These are phyloP conservation scores for Beauveria medogensis DNA, from an alignment of 2,329 filamentous ascomycete species.

Conservation along the genomic window DNA sequence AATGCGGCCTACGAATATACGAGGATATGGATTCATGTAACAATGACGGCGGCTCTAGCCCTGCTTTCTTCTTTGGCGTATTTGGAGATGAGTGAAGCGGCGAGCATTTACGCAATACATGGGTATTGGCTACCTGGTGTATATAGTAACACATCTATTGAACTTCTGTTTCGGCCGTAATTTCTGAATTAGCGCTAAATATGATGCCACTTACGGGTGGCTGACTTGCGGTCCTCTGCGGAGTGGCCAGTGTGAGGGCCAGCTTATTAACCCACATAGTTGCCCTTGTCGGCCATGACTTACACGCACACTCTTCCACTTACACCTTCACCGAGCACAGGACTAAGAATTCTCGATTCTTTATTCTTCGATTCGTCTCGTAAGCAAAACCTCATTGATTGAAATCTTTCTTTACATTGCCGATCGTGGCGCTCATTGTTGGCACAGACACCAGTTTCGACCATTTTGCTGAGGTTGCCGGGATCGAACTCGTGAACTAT, in stretches of 20 bases:
- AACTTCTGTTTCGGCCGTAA: neutral
- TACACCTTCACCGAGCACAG: neutral
- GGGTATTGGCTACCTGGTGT: neutral
- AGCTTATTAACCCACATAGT: constrained; percentile 3
- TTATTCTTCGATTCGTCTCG: neutral
- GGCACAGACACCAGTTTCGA: no score
- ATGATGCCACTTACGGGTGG: neutral
- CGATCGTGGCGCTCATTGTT: no score
- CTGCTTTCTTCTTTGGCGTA: neutral
- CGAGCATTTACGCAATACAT: neutral
- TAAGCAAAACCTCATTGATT: no score
- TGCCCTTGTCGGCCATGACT: neutral
- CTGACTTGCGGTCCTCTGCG: neutral
- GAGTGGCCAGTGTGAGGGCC: neutral
- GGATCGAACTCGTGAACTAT: neutral
- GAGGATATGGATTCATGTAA: neutral
- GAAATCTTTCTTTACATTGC: no score
- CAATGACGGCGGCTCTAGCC: neutral
- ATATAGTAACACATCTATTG: neutral
- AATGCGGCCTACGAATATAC: no score
- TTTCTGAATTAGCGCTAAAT: neutral
- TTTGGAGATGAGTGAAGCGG: neutral
- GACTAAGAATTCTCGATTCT: neutral
- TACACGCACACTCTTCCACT: constrained; percentile 5
- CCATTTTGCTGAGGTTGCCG: no score